Evolutionary conservation across 2,329 filamentous ascomycete genomes (phyloP).

Genomic region (Chaetomiaceae sp.): DNA sequence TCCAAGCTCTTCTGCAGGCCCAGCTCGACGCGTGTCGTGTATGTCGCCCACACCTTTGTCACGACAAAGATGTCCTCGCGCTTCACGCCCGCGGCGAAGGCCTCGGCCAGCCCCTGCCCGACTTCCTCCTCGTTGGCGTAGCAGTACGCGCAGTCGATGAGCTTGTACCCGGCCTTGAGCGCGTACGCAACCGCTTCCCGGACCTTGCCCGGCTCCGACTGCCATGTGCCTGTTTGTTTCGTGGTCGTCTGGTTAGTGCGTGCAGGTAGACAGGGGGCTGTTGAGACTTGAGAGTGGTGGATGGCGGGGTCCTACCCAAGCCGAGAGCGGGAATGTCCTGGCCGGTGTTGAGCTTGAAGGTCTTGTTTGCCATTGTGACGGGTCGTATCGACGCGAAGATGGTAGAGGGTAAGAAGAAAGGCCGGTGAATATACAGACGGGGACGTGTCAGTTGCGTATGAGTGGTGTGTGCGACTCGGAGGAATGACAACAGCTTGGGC

Average conservation of each 20-base stretch:
- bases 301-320: slow-evolving; percentile 43
- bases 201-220: slow-evolving; percentile 55
- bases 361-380: slow-evolving; percentile 47
- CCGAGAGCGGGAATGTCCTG: slow-evolving; percentile 59
- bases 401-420: not conserved
- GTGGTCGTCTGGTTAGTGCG: slow-evolving; percentile 2
- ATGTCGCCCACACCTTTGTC: slow-evolving; percentile 81
- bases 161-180: slow-evolving; percentile 51
- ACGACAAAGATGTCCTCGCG: slow-evolving; percentile 78
- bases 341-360: slow-evolving; percentile 62
- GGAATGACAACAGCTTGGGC: slow-evolving; percentile 5
- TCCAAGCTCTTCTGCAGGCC: slow-evolving; percentile 69
- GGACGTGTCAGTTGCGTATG: not conserved
- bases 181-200: slow-evolving; percentile 54
- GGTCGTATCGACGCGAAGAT: not conserved
- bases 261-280: too few relatives aligned
- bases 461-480: not conserved
- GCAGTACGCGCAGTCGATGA: slow-evolving; percentile 69
- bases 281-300: too few relatives aligned
- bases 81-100: slow-evolving; percentile 64
- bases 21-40: slow-evolving; percentile 64
- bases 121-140: slow-evolving; percentile 82
- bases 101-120: slow-evolving; percentile 69
- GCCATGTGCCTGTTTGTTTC: slow-evolving; percentile 66
- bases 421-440: not conserved